Evolutionary conservation across 371 early-diverging fungal species (phyloP), one percentile per base, ranked within the genome.

Genomic region (Lichtheimia hyalospora): DNA sequence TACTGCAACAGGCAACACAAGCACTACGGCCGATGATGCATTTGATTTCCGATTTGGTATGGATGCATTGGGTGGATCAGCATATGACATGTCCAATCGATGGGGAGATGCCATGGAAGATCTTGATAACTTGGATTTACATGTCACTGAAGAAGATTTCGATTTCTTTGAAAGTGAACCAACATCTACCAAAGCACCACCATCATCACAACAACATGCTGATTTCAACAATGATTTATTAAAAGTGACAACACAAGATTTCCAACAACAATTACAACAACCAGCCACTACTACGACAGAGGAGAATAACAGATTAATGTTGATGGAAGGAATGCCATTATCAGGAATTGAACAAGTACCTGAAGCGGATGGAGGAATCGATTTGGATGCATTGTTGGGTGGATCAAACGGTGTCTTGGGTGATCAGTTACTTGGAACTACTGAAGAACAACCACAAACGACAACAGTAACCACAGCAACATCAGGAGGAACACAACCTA

Each of bases 101-200:
- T 76, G 80, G 76, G 70, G 60, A 1, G 81, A 77, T 54, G 67
- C 58, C 16, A 64, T 74, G 58, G 66, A 58, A n/a, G 70, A 74
- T 52, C 43, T 77, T 25, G 77, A 77, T 53, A 76, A 64, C 24
- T 64, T 77, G 25, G 77, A 74, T 58, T 56, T 77, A 23, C 67
- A 75, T 23, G 74, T 81, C 3, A 81, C 81, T 5, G 81, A 81
- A 52, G 81, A 71, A 53, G 81, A 81, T 60, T 81, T 75, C 39
- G 65, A 77, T 46, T 81, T 77, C 58, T 81, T 81, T 28, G 64
- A 69, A 50, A 52, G 43, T 12, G 56, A 49, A 8, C 49, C 64
- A 5, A 53, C 15, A 39, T 49, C 27, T 28, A 54, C 6, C 41
- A 60, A 52, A 40, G 16, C 42, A 39, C 24, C 21, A 39, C 15